A percentile compares a stretch with the other conserved stretches of the same genome.
Conservation (phyloP, 2,329 filamentous ascomycete species). For the Penicillium concentricum region DNA sequence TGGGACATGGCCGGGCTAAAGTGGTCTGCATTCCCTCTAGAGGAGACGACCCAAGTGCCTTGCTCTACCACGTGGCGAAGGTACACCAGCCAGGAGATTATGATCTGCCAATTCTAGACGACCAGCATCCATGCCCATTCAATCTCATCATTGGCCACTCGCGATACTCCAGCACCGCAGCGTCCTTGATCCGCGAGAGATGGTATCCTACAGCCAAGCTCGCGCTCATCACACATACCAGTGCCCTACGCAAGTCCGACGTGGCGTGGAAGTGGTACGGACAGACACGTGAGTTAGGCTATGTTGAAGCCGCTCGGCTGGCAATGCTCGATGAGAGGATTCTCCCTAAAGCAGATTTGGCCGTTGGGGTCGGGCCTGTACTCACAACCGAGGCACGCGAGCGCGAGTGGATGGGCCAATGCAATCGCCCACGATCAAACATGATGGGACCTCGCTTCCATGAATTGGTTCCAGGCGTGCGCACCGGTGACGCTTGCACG, state of each 20-base stretch:
- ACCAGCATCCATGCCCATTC: background rate
- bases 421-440: background rate
- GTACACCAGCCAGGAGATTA: background rate
- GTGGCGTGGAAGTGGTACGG: background rate
- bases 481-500: background rate
- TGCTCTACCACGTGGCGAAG: constrained; percentile 1
- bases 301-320: background rate
- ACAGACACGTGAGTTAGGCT: constrained; percentile 1
- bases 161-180: background rate
- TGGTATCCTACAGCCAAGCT: constrained; percentile 1
- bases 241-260: background rate
- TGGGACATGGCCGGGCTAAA: background rate
- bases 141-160: constrained; percentile 1
- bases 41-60: background rate
- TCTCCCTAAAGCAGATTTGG: constrained; percentile 1
- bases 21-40: background rate
- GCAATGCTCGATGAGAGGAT: constrained; percentile 1
- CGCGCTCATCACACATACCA: background rate
- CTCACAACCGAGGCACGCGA: background rate
- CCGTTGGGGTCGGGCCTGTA: background rate
- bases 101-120: background rate
- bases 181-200: background rate
- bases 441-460: background rate
- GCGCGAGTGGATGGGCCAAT: constrained; percentile 1
- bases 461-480: background rate